phyloP scores from a whole-genome alignment of 768 basidiomycete species.

The Melanogaster broomeanus region DNA sequence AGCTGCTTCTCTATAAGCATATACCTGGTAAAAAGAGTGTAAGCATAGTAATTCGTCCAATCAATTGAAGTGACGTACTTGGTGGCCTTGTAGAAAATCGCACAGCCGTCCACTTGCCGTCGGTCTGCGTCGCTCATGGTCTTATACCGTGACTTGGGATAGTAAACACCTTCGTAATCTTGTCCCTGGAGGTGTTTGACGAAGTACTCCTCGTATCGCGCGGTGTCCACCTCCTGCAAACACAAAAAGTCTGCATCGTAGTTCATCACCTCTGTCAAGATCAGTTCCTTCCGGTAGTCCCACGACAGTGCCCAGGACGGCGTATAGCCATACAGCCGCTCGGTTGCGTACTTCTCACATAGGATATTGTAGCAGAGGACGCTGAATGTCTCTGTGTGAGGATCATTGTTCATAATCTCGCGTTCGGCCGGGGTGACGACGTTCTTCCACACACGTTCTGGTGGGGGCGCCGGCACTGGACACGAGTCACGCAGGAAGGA shows the following conservation, averaged over 20 bases:
- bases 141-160: slow-evolving; percentile 90
- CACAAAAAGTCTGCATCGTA: slow-evolving; percentile 90
- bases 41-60: neutral
- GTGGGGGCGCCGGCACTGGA: slow-evolving; percentile 78
- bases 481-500: slow-evolving; percentile 92
- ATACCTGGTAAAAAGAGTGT: slow-evolving; percentile 54
- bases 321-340: slow-evolving; percentile 91
- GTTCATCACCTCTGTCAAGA: slow-evolving; percentile 80
- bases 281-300: slow-evolving; percentile 89
- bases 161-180: slow-evolving; percentile 90
- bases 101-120: slow-evolving; percentile 92
- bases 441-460: slow-evolving; percentile 75
- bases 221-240: slow-evolving; percentile 92
- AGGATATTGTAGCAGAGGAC: slow-evolving; percentile 93
- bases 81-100: slow-evolving; percentile 88
- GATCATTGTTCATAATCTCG: slow-evolving; percentile 60
- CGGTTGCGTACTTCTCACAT: slow-evolving; percentile 87
- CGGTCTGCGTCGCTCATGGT: slow-evolving; percentile 89
- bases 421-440: slow-evolving; percentile 60
- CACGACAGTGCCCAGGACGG: slow-evolving; percentile 96
- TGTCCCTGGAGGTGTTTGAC: slow-evolving; percentile 65
- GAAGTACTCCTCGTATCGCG: slow-evolving; percentile 92
- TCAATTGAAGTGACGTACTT: slow-evolving; percentile 58
- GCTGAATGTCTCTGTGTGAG: slow-evolving; percentile 73
- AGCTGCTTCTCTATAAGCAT: slow-evolving; percentile 91